These are phyloP conservation scores for Wickerhamiella australiensis DNA, from an alignment of 805 yeast species.

Conservation along the genomic window DNA sequence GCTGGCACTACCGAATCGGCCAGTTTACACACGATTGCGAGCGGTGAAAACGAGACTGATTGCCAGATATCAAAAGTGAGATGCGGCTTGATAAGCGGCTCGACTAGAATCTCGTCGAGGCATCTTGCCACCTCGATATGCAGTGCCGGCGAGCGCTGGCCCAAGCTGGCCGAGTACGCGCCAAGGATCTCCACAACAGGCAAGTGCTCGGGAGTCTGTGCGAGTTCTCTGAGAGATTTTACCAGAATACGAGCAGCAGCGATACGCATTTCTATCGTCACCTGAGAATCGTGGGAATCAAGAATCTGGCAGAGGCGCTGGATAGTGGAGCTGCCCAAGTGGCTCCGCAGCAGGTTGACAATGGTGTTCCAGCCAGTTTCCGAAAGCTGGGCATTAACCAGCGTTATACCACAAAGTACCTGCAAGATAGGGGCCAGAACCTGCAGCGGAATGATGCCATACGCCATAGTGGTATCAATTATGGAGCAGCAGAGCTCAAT, in stretches of 20 bases:
- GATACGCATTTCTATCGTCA: conserved; percentile 26
- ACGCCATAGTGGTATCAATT: conserved; percentile 35
- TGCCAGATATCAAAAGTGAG: conserved; percentile 13
- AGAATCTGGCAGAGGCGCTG: conserved; percentile 27
- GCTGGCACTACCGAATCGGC: conserved; percentile 6
- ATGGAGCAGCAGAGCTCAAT: conserved; percentile 32
- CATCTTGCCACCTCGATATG: conserved; percentile 8
- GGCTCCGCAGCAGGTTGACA: conserved; percentile 31
- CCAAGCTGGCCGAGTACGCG: conserved; percentile 11
- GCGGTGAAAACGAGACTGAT: conserved; percentile 13
- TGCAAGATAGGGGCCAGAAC: conserved; percentile 32
- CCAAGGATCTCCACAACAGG: conserved; percentile 8
- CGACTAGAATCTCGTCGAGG: not conserved
- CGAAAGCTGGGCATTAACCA: conserved; percentile 30
- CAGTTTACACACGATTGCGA: conserved; percentile 18
- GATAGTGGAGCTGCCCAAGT: conserved; percentile 30
- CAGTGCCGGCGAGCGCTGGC: not conserved
- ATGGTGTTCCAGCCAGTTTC: conserved; percentile 33
- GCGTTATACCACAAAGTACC: conserved; percentile 37
- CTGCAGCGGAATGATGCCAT: conserved; percentile 37
- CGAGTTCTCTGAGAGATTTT: conserved; percentile 17
- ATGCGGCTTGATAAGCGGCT: not conserved
- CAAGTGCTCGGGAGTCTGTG: not conserved
- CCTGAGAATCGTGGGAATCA: conserved; percentile 22
- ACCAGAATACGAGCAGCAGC: conserved; percentile 30